Evolutionary conservation across 805 yeast genomes (phyloP).

Genomic region (Wickerhamiella domercqiae): DNA sequence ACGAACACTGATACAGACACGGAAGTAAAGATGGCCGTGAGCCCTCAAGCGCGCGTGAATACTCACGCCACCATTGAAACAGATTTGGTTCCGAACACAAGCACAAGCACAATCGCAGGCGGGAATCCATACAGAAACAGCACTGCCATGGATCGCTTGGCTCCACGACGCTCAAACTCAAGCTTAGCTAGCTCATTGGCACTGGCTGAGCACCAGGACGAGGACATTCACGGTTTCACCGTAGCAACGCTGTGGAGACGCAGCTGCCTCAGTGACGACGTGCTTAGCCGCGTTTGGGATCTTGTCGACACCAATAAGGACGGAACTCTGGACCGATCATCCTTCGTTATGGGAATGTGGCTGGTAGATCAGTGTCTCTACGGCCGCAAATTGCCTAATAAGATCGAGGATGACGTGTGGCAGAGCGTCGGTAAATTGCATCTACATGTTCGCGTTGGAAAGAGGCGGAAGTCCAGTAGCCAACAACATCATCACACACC

Average conservation of each 20-base stretch:
- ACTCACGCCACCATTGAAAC: too few species aligned
- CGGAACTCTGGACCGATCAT: slow-evolving; percentile 63
- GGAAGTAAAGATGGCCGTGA: too few species aligned
- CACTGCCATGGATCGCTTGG: too few species aligned
- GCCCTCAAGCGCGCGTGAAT: too few species aligned
- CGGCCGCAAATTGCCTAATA: slow-evolving; percentile 75
- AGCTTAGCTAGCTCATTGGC: background rate
- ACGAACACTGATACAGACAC: too few species aligned
- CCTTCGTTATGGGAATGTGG: slow-evolving; percentile 96
- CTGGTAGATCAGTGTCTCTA: slow-evolving; percentile 88
- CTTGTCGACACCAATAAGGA: slow-evolving; percentile 41
- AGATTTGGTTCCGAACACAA: background rate
- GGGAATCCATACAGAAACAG: too few species aligned
- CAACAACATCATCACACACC: slow-evolving; percentile 5
- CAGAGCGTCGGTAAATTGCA: slow-evolving; percentile 42
- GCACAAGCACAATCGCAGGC: background rate
- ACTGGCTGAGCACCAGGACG: background rate
- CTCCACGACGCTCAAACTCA: background rate
- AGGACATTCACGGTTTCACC: slow-evolving; percentile 39
- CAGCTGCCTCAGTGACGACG: slow-evolving; percentile 51
- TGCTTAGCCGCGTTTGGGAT: slow-evolving; percentile 49
- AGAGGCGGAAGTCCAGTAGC: too few species aligned
- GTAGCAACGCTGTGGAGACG: slow-evolving; percentile 72
- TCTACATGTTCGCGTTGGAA: slow-evolving; percentile 24
- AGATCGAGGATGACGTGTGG: slow-evolving; percentile 62